Evolutionary conservation across 106 monocot species (phyloP).

Genomic region (Allium cepa): DNA sequence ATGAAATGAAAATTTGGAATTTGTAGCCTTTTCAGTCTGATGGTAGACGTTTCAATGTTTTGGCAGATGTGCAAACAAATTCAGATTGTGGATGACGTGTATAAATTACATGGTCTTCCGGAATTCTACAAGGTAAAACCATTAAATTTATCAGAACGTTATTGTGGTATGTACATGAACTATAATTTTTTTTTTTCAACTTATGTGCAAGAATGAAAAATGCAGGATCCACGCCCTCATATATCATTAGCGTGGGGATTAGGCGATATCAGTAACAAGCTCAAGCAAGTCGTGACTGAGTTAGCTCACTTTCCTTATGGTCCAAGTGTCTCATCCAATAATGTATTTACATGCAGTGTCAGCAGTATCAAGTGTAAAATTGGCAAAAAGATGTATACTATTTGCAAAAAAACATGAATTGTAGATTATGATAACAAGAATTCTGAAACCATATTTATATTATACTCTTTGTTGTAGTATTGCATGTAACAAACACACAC

Average conservation of each 20-base stretch:
- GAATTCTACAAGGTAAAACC: conserved; percentile 77
- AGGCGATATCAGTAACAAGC: conserved; percentile 41
- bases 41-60: not conserved
- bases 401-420: conserved; percentile 15
- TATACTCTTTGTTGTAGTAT: no score
- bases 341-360: conserved; percentile 43
- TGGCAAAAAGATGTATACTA: conserved; percentile 63
- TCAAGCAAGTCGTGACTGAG: conserved; percentile 37
- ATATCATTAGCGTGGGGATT: conserved; percentile 82
- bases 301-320: conserved; percentile 8
- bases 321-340: conserved; percentile 8
- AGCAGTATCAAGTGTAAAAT: conserved; percentile 68
- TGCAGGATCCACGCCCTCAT: conserved; percentile 86
- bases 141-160: not conserved
- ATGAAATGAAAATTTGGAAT: no score
- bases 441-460: no score
- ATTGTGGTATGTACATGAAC: no score
- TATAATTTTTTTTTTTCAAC: not conserved
- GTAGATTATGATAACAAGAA: no score
- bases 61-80: conserved; percentile 78
- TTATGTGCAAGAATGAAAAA: not conserved
- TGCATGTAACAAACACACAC: no score
- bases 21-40: no score
- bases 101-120: conserved; percentile 90
- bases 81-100: conserved; percentile 59